Evolutionary conservation across 768 basidiomycete genomes (phyloP), one percentile per base, ranked within the genome.

Genomic region (Termitomyces eurrhizus): DNA sequence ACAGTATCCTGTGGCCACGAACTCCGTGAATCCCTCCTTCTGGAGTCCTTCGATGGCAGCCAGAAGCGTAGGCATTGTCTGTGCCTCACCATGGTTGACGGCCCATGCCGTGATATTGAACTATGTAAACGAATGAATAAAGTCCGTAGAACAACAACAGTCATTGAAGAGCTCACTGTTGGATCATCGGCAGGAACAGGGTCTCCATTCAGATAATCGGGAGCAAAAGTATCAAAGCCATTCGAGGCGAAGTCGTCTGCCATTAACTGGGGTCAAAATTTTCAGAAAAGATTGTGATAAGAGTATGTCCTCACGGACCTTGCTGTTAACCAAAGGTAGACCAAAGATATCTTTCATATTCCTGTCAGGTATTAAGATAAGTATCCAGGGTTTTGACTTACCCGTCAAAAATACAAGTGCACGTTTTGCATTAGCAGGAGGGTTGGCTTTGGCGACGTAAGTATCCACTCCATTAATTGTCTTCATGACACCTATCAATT

Each of bases 1-100:
- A 61, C 76, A 78, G 67, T 74, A 77, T 4, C 75, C 75, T 1
- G 74, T 71, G 4, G 73, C 68, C 0, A 67, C 74, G 41, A 78
- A 71, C 49, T 70, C 63, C 21, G 63, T 70, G 37, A 78, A 68
- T 12, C 78, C 79, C 35, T 73, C 49, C 8, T 64, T 68, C 56
- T 74, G 74, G 54, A 80, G 72, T 1, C 66, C 70, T 9, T 55
- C 65, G 41, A 76, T 67, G 39, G 75, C 68, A 13, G 68, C 69
- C 61, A 77, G 71, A 44, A 78, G 62, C 2, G 64, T 56, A 0
- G 74, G 72, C 18, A 71, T 70, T 0, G 73, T 74, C 46, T 68
- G 66, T 14, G 65, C 70, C 46, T 69, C 64, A 4, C 68, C 69
- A 57, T 77, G 75, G 32, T 67, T 68, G 4, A 56, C 44, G 18